phyloP scores from a whole-genome alignment of 352 stramenopile species.

The Globisporangium nunn region DNA sequence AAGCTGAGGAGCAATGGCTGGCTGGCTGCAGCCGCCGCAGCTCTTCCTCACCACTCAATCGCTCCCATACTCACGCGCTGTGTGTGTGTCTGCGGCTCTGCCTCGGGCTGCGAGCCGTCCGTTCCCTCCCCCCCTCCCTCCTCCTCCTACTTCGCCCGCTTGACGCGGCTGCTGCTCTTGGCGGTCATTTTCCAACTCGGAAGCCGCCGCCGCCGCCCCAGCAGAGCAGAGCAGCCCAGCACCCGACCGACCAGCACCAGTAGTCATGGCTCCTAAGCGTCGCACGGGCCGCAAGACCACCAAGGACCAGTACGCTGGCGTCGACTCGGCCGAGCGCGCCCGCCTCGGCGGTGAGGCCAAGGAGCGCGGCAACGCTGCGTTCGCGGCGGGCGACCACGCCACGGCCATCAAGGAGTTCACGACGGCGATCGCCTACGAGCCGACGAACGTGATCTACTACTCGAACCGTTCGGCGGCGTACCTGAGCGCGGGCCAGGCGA shows the following conservation, averaged over 20 bases:
- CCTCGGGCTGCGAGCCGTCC: neutral
- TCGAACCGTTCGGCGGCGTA: constrained; percentile 86
- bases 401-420: constrained; percentile 87
- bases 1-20: neutral
- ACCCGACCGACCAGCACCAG: neutral
- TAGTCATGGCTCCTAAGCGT: constrained; percentile 71
- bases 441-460: constrained; percentile 84
- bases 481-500: constrained; percentile 71
- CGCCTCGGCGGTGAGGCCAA: constrained; percentile 79
- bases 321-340: constrained; percentile 57
- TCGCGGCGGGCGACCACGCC: constrained; percentile 67
- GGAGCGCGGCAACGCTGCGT: constrained; percentile 79
- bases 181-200: constrained; percentile 33
- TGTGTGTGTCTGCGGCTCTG: neutral
- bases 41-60: constrained; percentile 13
- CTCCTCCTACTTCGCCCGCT: neutral
- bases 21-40: neutral
- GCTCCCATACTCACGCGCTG: neutral
- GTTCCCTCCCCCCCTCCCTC: neutral
- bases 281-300: constrained; percentile 69
- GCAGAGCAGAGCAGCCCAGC: constrained; percentile 10
- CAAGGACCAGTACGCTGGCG: constrained; percentile 70
- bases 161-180: neutral
- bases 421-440: constrained; percentile 79
- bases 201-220: constrained; percentile 12